Conservation (phyloP, 2,329 filamentous ascomycete genomes). For the Elsinoe necatrix region DNA sequence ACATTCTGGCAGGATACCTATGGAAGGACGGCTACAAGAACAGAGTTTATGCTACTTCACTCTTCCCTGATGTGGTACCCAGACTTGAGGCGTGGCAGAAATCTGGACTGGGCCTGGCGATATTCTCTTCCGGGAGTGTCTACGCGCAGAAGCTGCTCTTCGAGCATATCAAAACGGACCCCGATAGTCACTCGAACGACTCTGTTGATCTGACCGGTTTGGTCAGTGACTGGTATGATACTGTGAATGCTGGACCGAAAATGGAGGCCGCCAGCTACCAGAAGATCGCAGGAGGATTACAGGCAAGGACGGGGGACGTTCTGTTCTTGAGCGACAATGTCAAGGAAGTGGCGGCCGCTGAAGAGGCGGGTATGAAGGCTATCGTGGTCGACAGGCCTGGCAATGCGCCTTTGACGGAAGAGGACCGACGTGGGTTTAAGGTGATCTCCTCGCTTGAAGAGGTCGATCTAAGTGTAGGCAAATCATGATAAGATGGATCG, state of each 20-base stretch:
- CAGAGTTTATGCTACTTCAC: constrained; percentile 60
- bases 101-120: constrained; percentile 52
- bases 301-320: constrained; percentile 46
- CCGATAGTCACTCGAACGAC: constrained; percentile 36
- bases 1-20: constrained; percentile 49
- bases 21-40: constrained; percentile 67
- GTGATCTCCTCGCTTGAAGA: constrained; percentile 22
- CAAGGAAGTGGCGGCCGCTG: constrained; percentile 43
- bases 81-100: constrained; percentile 52
- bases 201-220: constrained; percentile 51
- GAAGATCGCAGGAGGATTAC: constrained; percentile 49
- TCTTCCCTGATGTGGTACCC: constrained; percentile 66
- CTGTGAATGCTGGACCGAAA: constrained; percentile 70
- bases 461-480: constrained; percentile 18
- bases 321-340: constrained; percentile 78
- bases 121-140: constrained; percentile 76
- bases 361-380: constrained; percentile 35
- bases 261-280: constrained; percentile 58
- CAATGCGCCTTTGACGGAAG: constrained; percentile 54
- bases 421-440: constrained; percentile 32
- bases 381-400: constrained; percentile 53
- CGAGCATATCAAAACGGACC: constrained; percentile 41
- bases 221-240: constrained; percentile 66
- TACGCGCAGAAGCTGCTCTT: constrained; percentile 75
- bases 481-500: background rate